Percentiles rank a stretch among this genome's conserved stretches.
These are phyloP conservation scores for Polytrichum commune DNA, from an alignment of 225 moss, liverwort and hornwort species.

Conservation along the genomic window DNA sequence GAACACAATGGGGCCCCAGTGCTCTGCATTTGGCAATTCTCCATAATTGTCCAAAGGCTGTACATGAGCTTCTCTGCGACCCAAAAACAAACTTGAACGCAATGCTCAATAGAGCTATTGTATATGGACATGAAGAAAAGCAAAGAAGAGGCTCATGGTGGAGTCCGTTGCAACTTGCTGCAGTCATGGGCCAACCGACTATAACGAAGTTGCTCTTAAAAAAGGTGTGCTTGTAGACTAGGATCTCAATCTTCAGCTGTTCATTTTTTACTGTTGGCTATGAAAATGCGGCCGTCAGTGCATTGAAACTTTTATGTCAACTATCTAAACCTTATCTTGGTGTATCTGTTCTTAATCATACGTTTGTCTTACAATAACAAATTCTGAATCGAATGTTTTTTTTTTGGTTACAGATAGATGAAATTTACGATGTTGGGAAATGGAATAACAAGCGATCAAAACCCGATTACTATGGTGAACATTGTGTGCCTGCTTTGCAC, in stretches of 20 bases:
- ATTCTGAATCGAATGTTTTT: not conserved
- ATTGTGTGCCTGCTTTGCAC: not conserved
- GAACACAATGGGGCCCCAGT: not conserved
- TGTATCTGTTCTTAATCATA: not conserved
- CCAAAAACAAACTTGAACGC: not conserved
- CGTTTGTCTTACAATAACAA: too few relatives aligned
- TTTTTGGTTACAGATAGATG: not conserved
- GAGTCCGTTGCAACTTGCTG: constrained; percentile 24
- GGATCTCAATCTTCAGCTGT: too few relatives aligned
- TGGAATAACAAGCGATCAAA: too few relatives aligned
- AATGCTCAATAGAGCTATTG: constrained; percentile 11
- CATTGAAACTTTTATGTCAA: too few relatives aligned
- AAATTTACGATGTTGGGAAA: not conserved
- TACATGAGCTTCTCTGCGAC: constrained; percentile 8
- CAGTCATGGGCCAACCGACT: constrained; percentile 14
- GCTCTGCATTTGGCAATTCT: constrained; percentile 34
- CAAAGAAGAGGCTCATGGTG: not conserved
- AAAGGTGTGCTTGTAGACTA: too few relatives aligned
- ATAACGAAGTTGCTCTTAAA: not conserved
- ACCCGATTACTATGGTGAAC: not conserved
- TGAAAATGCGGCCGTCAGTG: too few relatives aligned
- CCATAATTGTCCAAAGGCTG: constrained; percentile 17
- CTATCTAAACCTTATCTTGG: too few relatives aligned
- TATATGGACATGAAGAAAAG: constrained; percentile 1
- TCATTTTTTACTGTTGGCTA: too few relatives aligned